phyloP scores from a whole-genome alignment of 139 green algal species.

The Chloropicon primus region DNA sequence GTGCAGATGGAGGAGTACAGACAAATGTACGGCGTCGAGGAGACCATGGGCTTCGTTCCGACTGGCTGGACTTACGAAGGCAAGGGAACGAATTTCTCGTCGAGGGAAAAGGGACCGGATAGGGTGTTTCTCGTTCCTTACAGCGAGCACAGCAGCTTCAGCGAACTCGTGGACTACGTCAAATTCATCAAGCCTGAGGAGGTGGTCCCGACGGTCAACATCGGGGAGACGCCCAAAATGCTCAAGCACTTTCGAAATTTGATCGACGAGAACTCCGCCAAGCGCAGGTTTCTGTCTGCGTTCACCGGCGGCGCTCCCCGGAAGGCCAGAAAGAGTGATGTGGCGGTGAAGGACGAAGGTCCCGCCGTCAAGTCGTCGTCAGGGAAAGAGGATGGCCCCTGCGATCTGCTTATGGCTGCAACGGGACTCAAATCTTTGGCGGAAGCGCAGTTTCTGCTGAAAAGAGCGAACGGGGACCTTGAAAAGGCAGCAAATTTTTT shows the following conservation, averaged over 20 bases:
- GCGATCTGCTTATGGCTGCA: neutral
- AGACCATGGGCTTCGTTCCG: slow-evolving; percentile 72
- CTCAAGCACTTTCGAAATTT: slow-evolving; percentile 44
- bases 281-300: slow-evolving; percentile 37
- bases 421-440: neutral
- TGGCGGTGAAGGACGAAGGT: neutral
- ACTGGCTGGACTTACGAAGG: slow-evolving; percentile 54
- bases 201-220: slow-evolving; percentile 72
- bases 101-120: neutral
- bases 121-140: neutral
- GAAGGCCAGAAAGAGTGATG: neutral
- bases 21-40: slow-evolving; percentile 22
- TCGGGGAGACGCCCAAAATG: slow-evolving; percentile 24
- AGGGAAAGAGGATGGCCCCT: too few species aligned
- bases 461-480: slow-evolving; percentile 11
- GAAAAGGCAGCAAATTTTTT: slow-evolving; percentile 14
- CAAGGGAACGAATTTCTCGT: neutral
- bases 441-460: slow-evolving; percentile 8
- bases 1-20: slow-evolving; percentile 1
- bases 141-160: neutral
- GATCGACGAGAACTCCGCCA: slow-evolving; percentile 36
- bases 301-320: slow-evolving; percentile 14
- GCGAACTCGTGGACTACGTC: neutral
- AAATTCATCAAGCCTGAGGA: slow-evolving; percentile 17
- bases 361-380: too few species aligned